Evolutionary conservation across 345 rosid genomes (phyloP).

Genomic region (Lenwebbia sp.): DNA sequence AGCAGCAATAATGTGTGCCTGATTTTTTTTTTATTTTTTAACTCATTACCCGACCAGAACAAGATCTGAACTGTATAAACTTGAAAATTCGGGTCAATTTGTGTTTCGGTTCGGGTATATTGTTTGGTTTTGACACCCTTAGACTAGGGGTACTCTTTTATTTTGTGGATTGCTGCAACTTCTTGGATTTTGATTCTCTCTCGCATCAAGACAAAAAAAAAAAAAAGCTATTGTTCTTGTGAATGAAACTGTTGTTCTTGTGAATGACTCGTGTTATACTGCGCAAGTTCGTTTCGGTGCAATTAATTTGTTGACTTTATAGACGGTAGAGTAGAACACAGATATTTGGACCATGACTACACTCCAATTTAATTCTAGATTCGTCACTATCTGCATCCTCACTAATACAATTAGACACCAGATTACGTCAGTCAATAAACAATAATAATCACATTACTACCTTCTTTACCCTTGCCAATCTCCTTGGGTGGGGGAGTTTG

Average conservation of each 20-base stretch:
- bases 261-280: not conserved
- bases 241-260: not conserved
- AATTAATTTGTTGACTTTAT: not conserved
- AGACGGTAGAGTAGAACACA: not conserved
- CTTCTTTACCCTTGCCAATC: not conserved
- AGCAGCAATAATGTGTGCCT: too few relatives aligned
- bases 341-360: not conserved
- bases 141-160: too few relatives aligned
- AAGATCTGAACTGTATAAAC: too few relatives aligned
- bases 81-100: too few relatives aligned
- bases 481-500: not conserved
- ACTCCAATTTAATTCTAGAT: not conserved
- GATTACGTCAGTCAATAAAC: not conserved
- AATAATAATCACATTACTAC: not conserved
- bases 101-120: too few relatives aligned
- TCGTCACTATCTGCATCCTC: not conserved
- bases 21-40: too few relatives aligned
- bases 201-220: not conserved
- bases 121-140: too few relatives aligned
- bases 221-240: not conserved
- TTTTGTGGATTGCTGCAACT: too few relatives aligned
- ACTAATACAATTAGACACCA: not conserved
- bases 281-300: not conserved
- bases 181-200: too few relatives aligned
- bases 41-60: too few relatives aligned